Evolutionary conservation across 2,329 filamentous ascomycete species (phyloP).

Genomic region (Phaeoacremonium minimum): DNA sequence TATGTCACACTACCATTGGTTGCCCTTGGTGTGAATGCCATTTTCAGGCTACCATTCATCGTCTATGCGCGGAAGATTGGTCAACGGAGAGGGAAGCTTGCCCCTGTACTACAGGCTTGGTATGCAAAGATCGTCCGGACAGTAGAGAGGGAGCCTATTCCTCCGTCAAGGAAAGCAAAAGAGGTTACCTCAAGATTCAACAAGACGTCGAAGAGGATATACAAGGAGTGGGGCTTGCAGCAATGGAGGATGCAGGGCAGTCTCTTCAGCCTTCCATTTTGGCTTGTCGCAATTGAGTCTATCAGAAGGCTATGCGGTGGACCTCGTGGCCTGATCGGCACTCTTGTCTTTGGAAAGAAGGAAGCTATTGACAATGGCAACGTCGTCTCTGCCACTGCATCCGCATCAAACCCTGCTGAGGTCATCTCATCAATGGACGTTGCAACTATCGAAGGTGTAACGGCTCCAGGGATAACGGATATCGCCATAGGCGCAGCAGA

Average conservation of each 20-base stretch:
- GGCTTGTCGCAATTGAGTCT: constrained; percentile 45
- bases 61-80: constrained; percentile 28
- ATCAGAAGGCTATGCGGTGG: constrained; percentile 42
- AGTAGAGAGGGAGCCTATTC: neutral
- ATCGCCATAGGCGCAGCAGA: neutral
- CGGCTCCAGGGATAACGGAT: constrained; percentile 4
- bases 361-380: neutral
- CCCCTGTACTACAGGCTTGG: constrained; percentile 28
- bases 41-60: constrained; percentile 41
- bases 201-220: constrained; percentile 18
- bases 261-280: constrained; percentile 39
- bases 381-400: constrained; percentile 1
- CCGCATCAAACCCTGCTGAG: constrained; percentile 10
- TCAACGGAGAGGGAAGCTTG: constrained; percentile 20
- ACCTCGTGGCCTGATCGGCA: constrained; percentile 28
- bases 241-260: constrained; percentile 38
- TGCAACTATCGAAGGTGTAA: neutral
- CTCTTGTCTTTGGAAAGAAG: constrained; percentile 18
- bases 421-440: constrained; percentile 11
- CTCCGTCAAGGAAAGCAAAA: constrained; percentile 14
- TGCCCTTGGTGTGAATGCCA: constrained; percentile 38
- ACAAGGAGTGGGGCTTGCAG: constrained; percentile 33
- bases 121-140: constrained; percentile 14
- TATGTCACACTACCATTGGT: constrained; percentile 49
- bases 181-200: constrained; percentile 26